These are phyloP conservation scores for Ramaria sp. DNA, from an alignment of 768 basidiomycete genomes.

Conservation along the genomic window DNA sequence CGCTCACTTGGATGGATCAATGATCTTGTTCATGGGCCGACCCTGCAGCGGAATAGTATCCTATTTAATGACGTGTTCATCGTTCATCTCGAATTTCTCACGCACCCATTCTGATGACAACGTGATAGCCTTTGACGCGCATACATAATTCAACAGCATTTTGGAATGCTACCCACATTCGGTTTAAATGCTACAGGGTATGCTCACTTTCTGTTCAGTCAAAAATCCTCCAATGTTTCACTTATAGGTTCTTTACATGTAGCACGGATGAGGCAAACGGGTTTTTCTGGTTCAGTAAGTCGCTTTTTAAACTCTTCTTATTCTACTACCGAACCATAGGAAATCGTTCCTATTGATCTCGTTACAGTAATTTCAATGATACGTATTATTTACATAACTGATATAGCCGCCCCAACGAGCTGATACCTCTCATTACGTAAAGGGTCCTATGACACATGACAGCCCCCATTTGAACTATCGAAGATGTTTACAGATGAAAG, in stretches of 20 bases:
- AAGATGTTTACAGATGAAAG: no score
- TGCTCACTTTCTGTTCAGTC: conserved; percentile 2
- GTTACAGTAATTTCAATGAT: no score
- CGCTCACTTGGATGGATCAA: conserved; percentile 30
- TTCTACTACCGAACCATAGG: not conserved
- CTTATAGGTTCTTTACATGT: conserved; percentile 38
- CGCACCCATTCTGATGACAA: conserved; percentile 28
- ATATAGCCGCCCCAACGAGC: no score
- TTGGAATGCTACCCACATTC: conserved; percentile 29
- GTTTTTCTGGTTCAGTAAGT: no score
- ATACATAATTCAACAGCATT: conserved; percentile 36
- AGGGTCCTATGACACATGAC: no score
- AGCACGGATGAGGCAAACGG: no score
- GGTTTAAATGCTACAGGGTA: conserved; percentile 43
- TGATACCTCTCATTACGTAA: no score
- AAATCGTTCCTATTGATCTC: no score
- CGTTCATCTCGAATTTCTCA: no score
- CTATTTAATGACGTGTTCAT: conserved; percentile 32
- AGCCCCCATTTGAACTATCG: no score
- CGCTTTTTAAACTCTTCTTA: not conserved
- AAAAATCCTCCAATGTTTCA: not conserved
- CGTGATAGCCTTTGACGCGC: conserved; percentile 39
- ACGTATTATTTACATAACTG: no score
- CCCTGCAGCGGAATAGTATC: no score
- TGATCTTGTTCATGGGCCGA: conserved; percentile 24